Conservation (phyloP, 2,329 filamentous ascomycete species). For the Juglanconis oblonga region DNA sequence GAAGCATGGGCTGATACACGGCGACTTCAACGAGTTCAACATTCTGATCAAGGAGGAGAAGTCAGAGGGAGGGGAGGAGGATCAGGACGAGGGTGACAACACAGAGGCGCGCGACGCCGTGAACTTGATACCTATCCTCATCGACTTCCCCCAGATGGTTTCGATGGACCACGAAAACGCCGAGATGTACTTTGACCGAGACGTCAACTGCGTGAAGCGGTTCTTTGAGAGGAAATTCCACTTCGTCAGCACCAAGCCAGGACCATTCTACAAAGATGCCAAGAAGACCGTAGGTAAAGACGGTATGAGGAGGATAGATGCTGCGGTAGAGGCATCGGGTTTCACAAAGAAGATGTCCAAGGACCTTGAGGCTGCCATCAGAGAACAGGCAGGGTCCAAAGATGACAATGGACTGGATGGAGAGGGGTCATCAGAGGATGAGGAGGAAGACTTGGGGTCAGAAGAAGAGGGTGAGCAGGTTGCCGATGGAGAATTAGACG, state of each 20-base stretch:
- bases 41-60: conserved; percentile 82
- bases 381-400: conserved; percentile 62
- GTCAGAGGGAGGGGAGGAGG: conserved; percentile 31
- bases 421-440: conserved; percentile 32
- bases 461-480: conserved; percentile 29
- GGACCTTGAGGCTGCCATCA: conserved; percentile 87
- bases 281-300: conserved; percentile 69
- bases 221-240: conserved; percentile 90
- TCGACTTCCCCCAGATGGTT: conserved; percentile 98
- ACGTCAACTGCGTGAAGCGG: conserved; percentile 91
- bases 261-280: conserved; percentile 82
- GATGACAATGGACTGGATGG: conserved; percentile 35
- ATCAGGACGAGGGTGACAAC: conserved; percentile 35
- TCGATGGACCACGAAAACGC: conserved; percentile 93
- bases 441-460: conserved; percentile 28
- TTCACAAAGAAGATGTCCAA: conserved; percentile 97
- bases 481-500: conserved; percentile 24
- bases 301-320: conserved; percentile 70
- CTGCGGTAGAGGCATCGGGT: conserved; percentile 85
- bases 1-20: conserved; percentile 86
- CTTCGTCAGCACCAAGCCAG: conserved; percentile 77
- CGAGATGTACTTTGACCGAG: conserved; percentile 95
- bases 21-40: conserved; percentile 99
- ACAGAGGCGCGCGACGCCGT: conserved; percentile 30
- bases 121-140: conserved; percentile 74